These are phyloP conservation scores for Apiospora rasikravindrae DNA, from an alignment of 2,329 filamentous ascomycete genomes.

Conservation along the genomic window DNA sequence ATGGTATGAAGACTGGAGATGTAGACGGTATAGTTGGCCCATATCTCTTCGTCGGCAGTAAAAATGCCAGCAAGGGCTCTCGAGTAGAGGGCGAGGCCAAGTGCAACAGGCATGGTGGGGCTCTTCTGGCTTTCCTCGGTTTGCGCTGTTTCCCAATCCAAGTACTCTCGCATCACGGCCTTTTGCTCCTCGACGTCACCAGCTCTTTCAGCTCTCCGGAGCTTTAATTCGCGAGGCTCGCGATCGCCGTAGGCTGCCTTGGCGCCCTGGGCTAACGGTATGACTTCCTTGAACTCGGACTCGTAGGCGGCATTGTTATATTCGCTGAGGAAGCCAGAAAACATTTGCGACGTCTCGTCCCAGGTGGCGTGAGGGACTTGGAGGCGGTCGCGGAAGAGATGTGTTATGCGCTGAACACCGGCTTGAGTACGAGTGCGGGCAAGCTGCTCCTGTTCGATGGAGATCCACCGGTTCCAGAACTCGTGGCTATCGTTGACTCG, in stretches of 20 bases:
- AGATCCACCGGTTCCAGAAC: conserved; percentile 80
- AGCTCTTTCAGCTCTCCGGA: conserved; percentile 62
- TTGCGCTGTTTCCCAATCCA: conserved; percentile 81
- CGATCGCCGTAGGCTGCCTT: conserved; percentile 69
- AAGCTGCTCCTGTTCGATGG: conserved; percentile 72
- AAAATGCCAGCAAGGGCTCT: conserved; percentile 75
- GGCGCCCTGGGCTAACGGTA: conserved; percentile 65
- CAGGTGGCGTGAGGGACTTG: conserved; percentile 75
- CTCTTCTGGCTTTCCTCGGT: conserved; percentile 59
- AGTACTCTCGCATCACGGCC: conserved; percentile 66
- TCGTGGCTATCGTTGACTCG: conserved; percentile 77
- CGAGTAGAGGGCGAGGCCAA: conserved; percentile 74
- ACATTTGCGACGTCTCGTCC: conserved; percentile 76
- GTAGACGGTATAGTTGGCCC: conserved; percentile 85
- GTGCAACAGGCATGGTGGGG: conserved; percentile 50
- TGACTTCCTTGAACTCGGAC: conserved; percentile 71
- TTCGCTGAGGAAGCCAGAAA: conserved; percentile 75
- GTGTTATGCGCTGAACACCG: conserved; percentile 68
- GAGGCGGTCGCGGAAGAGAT: conserved; percentile 73
- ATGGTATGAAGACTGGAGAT: conserved; percentile 59
- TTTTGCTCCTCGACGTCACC: conserved; percentile 62
- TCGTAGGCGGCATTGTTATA: conserved; percentile 77
- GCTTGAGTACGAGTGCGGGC: conserved; percentile 58
- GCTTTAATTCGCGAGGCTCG: conserved; percentile 70
- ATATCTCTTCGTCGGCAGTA: conserved; percentile 74